A percentile compares a stretch with the other conserved stretches of the same genome.
These are phyloP conservation scores for Phenoliferia sp. DNA, from an alignment of 1,284 basidiomycete genomes.

Conservation along the genomic window DNA sequence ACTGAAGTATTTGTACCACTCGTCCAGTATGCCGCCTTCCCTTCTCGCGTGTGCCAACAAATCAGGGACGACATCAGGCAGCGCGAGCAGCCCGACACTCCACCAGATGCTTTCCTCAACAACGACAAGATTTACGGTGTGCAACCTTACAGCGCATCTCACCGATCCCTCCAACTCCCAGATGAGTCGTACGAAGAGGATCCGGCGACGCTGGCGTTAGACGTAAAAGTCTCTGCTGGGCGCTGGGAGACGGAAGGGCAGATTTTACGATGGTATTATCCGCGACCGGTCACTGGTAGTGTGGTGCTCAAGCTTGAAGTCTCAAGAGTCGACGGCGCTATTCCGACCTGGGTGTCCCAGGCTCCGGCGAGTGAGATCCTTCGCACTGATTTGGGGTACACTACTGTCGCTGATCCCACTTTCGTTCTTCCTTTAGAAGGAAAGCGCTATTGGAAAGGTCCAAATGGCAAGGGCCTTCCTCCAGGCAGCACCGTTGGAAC, in stretches of 20 bases:
- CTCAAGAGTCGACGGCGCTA: conserved; percentile 20
- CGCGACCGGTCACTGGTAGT: conserved; percentile 51
- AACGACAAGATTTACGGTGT: not conserved
- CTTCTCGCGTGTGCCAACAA: conserved; percentile 22
- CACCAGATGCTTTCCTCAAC: not conserved
- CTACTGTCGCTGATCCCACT: not conserved
- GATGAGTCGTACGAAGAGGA: conserved; percentile 21
- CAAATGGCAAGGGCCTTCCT: not conserved
- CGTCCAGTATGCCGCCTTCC: conserved; percentile 43
- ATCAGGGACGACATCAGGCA: not conserved
- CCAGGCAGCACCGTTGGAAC: not conserved
- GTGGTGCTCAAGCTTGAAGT: conserved; percentile 25
- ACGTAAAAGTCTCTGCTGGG: conserved; percentile 60
- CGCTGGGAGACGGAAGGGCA: conserved; percentile 62
- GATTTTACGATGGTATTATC: conserved; percentile 79
- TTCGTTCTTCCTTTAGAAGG: not conserved
- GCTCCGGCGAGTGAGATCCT: not conserved
- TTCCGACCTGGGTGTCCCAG: conserved; percentile 27
- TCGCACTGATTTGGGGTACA: too few relatives aligned
- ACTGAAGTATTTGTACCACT: conserved; percentile 39
- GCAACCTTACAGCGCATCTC: not conserved
- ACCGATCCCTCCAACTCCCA: not conserved
- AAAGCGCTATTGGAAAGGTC: not conserved
- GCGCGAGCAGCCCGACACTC: not conserved
- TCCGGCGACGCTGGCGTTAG: conserved; percentile 41